A percentile compares a stretch with the other conserved stretches of the same genome.
Evolutionary conservation across 495 filamentous ascomycete genomes (phyloP).

Genomic region (Xylaria castorea): DNA sequence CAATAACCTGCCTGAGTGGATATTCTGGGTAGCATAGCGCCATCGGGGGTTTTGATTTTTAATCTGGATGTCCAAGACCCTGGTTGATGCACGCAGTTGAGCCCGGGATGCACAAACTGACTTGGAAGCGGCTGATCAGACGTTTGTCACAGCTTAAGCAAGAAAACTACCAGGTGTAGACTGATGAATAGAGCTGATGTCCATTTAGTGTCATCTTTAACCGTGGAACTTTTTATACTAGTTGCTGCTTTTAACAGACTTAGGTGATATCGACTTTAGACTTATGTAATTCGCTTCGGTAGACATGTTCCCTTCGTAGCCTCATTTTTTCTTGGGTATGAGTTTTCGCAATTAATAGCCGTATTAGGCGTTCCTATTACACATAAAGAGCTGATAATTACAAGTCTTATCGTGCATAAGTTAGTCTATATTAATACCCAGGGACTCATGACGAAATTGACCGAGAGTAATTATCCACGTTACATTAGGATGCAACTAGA

Average conservation of each 20-base stretch:
- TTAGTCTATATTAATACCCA: neutral
- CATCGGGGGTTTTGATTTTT: neutral
- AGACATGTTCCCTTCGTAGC: neutral
- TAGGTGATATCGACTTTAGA: neutral
- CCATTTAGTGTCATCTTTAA: neutral
- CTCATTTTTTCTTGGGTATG: neutral
- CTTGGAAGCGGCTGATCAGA: neutral
- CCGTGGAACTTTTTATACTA: neutral
- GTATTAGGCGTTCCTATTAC: neutral
- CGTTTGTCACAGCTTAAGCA: neutral
- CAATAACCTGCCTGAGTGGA: neutral
- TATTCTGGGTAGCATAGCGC: too few species aligned
- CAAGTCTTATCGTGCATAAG: slow-evolving; percentile 4
- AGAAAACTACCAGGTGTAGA: neutral
- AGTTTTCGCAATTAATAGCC: neutral
- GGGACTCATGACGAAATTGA: neutral
- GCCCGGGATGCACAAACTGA: neutral
- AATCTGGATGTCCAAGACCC: neutral
- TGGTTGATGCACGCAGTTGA: neutral
- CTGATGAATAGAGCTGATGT: neutral
- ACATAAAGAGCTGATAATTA: neutral
- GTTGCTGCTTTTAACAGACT: neutral
- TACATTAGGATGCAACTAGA: neutral
- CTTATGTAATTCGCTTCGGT: neutral
- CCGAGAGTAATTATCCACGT: neutral